Evolutionary conservation across 768 basidiomycete genomes (phyloP), one percentile per base, ranked within the genome.

Genomic region (Rhodotorula kratochvilovae): DNA sequence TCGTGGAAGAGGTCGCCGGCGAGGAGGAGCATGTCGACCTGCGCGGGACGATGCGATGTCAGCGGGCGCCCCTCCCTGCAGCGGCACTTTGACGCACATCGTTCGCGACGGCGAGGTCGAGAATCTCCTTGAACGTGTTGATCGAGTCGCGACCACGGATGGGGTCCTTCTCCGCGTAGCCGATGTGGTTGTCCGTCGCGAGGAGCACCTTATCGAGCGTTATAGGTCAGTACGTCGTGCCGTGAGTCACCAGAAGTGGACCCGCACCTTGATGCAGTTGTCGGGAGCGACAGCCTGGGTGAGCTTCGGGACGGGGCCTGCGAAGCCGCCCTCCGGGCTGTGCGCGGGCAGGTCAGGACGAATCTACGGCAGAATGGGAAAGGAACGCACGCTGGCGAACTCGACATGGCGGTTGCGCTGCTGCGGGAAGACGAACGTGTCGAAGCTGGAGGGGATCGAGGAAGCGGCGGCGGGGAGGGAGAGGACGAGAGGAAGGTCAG

Each of bases 1-100:
- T 99, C 96, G 80, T 99, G 96, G 79, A 99, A 99, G 7, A 99
- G 83, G 79, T 99, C 96, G 15, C 96, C 96, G 23, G 89, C 95
- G 13, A 98, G 87, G 16, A 99, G 86, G 55, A 99, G 85, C 79
- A 98, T 91, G 82, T 99, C 96, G 65, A 97, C 95, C 92, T 95
- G 70, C 16, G 29, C 13, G 53, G 29, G 54, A 17, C n/a, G 43
- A 46, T n/a, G 36, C 12, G 36, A 10, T 6, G 48, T 50, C 48
- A 50, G 48, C 48, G 23, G 23, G 48, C 1, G 11, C 23, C 25
- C 27, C 8, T 25, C 23, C 5, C 25, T 1, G 23, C 4, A 25
- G 23, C 45, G 25, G 27, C 23, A 48, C 21, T 5, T 25, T 25
- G 25, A 50, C 23, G 25, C 78, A 92, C 92, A 76, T 93, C 88